Base-by-base conservation (phyloP, 345 rosid species). In the Pelargonium nanum region DNA sequence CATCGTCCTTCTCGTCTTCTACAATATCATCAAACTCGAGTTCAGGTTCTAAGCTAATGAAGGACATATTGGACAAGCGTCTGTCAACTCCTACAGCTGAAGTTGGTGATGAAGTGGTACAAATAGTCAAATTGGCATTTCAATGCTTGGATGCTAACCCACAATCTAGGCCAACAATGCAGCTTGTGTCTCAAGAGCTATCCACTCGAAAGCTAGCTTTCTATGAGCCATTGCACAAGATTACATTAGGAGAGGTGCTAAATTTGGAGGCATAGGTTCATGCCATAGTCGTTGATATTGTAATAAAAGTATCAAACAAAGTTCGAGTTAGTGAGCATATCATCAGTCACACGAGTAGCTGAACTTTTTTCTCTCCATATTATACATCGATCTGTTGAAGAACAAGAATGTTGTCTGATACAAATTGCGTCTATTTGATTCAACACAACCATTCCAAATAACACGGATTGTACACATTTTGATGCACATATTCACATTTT, bases 101-200 rank as follows among this genome's bases (percentile, higher is more conserved):
- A 19, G 26, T 65, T 24, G 65, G 45, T 13, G 67, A 67, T 7
- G 64, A 63, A 56, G 51, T 75, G 10, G 64, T 51, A 23, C 48
- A 57, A 40, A 58, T 67, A 23, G 17, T 64, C 19, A 75, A 32
- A 26, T 13, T 75, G 50, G 78, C 66, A 52, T 40, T 63, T 24
- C 24, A 56, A 12, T 66, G 78, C 72, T 2, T 64, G 56, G 40
- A 57, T 59, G 56, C 21, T 15, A 44, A 67, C 23, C 75, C 78
- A 45, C 65, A 55, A 34, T 28, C 20, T 25, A 58, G 78, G 34
- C 78, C 78, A 45, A 67, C 72, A 13, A 74, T 74, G 78, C 62
- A 56, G 21, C 71, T 66, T 10, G 64, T 74, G 60, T 63, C 50
- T 26, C 61, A 30, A 17, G 56, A 58, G 56, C 45, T 74, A 12